Percentiles rank a stretch among this genome's conserved stretches.
phyloP scores from a whole-genome alignment of 805 yeast genomes.

The Vanderwaltozyma tropicalis region DNA sequence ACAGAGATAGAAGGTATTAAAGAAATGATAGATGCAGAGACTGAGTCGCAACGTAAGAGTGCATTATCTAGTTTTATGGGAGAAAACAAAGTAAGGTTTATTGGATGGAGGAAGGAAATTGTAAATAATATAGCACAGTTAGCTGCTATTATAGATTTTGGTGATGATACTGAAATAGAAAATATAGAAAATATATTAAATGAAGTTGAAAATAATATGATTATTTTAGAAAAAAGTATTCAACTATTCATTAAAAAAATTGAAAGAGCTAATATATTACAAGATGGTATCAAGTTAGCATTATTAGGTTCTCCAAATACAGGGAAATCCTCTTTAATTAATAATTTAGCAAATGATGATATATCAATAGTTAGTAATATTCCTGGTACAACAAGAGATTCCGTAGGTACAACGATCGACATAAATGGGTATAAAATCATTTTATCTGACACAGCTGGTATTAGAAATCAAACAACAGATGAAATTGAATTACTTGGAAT shows the following conservation, averaged over 20 bases:
- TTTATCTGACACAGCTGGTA: constrained; percentile 89
- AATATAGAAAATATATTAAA: not conserved
- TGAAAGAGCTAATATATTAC: constrained; percentile 48
- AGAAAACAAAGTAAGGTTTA: constrained; percentile 42
- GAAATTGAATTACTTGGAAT: constrained; percentile 73
- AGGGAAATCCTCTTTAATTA: constrained; percentile 83
- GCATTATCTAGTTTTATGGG: constrained; percentile 72
- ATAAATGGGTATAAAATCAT: constrained; percentile 76
- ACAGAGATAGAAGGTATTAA: constrained; percentile 87
- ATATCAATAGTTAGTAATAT: constrained; percentile 84
- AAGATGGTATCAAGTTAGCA: constrained; percentile 62
- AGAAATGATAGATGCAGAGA: constrained; percentile 85
- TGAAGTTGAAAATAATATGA: constrained; percentile 38
- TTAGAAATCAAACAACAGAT: constrained; percentile 44
- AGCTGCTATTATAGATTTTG: constrained; percentile 87
- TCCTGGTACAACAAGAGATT: constrained; percentile 92
- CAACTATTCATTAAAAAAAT: constrained; percentile 34
- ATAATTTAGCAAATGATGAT: constrained; percentile 63
- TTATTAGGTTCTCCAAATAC: constrained; percentile 92
- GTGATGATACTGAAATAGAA: constrained; percentile 76
- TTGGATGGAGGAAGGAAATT: constrained; percentile 56
- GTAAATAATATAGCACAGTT: constrained; percentile 60
- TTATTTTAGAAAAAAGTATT: constrained; percentile 36
- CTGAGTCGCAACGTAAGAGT: constrained; percentile 74
- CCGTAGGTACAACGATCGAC: constrained; percentile 71